Conservation (phyloP, 2,329 filamentous ascomycete species). For the Remersonia thermophila region DNA sequence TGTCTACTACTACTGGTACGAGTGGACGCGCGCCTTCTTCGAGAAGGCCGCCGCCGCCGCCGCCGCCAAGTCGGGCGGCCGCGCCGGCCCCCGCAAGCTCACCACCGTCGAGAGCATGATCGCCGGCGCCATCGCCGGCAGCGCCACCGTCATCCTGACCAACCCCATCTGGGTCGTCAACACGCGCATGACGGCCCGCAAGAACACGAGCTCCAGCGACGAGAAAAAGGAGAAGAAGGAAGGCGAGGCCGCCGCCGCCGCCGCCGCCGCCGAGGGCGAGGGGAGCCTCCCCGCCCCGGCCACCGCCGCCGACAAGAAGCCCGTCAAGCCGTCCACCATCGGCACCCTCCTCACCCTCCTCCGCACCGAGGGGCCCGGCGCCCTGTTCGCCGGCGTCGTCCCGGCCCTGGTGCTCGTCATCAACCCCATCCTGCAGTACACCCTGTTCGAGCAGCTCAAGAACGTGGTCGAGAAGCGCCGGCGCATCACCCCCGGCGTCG, state of each 20-base stretch:
- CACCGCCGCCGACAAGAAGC: constrained; percentile 23
- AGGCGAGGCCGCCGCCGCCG: constrained; percentile 16
- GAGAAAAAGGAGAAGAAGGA: constrained; percentile 15
- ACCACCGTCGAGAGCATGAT: constrained; percentile 91
- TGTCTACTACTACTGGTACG: constrained; percentile 99
- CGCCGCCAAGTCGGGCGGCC: constrained; percentile 46
- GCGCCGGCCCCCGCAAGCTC: constrained; percentile 48
- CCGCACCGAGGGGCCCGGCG: constrained; percentile 68
- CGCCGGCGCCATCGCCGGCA: constrained; percentile 84
- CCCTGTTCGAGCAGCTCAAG: constrained; percentile 96
- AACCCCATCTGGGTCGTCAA: constrained; percentile 99
- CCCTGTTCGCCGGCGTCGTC: constrained; percentile 83
- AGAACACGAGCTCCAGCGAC: constrained; percentile 33
- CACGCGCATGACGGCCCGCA: constrained; percentile 90
- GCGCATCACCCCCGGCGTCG: constrained; percentile 71
- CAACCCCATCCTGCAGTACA: constrained; percentile 98
- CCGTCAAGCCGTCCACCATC: constrained; percentile 55
- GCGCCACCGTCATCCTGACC: constrained; percentile 86
- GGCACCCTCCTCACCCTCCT: constrained; percentile 71
- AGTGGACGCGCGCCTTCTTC: constrained; percentile 86
- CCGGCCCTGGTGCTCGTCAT: constrained; percentile 89
- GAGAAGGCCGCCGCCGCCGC: constrained; percentile 62
- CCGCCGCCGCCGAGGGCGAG: constrained; percentile 10
- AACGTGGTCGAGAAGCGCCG: constrained; percentile 65
- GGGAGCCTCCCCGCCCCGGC: constrained; percentile 9